Conservation (phyloP, 495 filamentous ascomycete species). For the Daldinia decipiens region DNA sequence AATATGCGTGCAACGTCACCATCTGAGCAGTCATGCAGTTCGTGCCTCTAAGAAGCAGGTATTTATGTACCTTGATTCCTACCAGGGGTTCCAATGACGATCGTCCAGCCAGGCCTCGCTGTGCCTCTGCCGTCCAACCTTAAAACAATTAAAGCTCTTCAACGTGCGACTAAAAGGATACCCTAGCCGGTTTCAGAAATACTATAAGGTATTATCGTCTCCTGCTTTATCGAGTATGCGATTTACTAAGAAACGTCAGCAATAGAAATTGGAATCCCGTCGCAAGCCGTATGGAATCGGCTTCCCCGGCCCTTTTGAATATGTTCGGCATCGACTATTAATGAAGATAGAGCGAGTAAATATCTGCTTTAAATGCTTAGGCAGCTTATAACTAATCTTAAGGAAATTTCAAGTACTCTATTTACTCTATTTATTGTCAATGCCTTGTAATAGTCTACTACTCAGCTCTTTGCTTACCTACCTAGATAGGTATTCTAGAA, state of each 20-base stretch:
- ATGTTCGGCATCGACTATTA: not conserved
- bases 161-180: constrained; percentile 27
- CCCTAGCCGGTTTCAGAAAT: constrained; percentile 34
- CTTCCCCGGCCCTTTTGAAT: not conserved
- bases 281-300: not conserved
- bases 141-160: constrained; percentile 25
- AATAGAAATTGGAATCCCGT: not conserved
- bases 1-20: constrained; percentile 9
- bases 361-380: constrained; percentile 2
- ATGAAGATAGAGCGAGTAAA: not conserved
- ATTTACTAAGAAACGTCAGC: constrained; percentile 6
- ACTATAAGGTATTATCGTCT: constrained; percentile 10
- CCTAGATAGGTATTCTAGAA: constrained; percentile 2
- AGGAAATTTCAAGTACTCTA: too few relatives aligned
- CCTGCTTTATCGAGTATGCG: constrained; percentile 17
- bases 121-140: constrained; percentile 32
- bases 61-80: constrained; percentile 3
- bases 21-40: not conserved
- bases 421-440: not conserved
- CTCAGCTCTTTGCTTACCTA: not conserved
- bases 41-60: constrained; percentile 7
- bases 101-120: constrained; percentile 10
- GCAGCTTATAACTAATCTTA: too few relatives aligned
- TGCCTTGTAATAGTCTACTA: not conserved
- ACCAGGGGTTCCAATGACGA: not conserved